These are phyloP conservation scores for Platanthera zijinensis DNA, from an alignment of 106 monocot species.

Conservation along the genomic window DNA sequence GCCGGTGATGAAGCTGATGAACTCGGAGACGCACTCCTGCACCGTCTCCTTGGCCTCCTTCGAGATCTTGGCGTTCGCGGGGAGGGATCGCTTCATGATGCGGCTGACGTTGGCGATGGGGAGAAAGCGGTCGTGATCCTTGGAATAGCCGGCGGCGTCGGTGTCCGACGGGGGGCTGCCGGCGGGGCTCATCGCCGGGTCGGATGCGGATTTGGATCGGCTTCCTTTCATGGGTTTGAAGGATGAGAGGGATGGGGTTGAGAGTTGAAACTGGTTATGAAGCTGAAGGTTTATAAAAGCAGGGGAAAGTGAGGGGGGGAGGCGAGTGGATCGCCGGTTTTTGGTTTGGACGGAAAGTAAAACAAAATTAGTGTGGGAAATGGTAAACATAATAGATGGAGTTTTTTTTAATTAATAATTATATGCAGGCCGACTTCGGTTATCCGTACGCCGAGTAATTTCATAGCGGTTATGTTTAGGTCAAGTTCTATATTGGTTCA, in stretches of 20 bases:
- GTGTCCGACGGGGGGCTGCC: conserved; percentile 20
- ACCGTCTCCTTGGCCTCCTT: conserved; percentile 75
- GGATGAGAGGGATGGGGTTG: conserved; percentile 24
- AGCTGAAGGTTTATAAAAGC: neutral
- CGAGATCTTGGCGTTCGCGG: conserved; percentile 63
- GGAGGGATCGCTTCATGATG: conserved; percentile 49
- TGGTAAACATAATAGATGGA: no score
- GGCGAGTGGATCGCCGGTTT: neutral
- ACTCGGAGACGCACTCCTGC: conserved; percentile 72
- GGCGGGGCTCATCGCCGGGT: neutral
- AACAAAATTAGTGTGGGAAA: neutral
- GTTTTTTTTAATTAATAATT: no score
- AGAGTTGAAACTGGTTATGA: neutral
- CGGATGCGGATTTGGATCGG: neutral
- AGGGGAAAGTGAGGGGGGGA: neutral
- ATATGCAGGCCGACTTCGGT: no score
- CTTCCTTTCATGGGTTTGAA: conserved; percentile 25
- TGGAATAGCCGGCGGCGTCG: neutral
- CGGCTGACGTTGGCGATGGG: conserved; percentile 47
- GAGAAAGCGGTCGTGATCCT: conserved; percentile 36
- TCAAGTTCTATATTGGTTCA: no score
- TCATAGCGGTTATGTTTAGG: no score
- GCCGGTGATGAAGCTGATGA: conserved; percentile 75
- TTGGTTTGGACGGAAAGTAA: neutral
- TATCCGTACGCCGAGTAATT: no score